phyloP scores from a whole-genome alignment of 345 rosid species.

The Arabis hirsuta region DNA sequence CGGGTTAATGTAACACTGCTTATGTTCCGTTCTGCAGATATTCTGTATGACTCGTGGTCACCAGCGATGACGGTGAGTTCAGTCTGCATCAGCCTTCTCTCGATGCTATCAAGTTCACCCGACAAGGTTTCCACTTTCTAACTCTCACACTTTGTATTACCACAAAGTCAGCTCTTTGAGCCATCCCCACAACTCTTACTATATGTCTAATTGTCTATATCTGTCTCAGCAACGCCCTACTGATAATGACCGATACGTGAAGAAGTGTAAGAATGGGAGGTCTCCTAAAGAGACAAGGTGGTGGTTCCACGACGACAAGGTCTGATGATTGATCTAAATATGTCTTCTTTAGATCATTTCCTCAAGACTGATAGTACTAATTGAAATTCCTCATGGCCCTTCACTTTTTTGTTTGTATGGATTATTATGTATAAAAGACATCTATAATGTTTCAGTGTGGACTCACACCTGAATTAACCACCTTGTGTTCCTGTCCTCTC shows the following conservation, averaged over 20 bases:
- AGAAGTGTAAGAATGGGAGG: conserved; percentile 91
- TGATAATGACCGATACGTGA: conserved; percentile 93
- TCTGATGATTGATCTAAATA: conserved; percentile 39
- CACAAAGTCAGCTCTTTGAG: background rate
- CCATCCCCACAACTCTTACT: background rate
- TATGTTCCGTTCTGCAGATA: conserved; percentile 52
- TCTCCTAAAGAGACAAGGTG: conserved; percentile 99
- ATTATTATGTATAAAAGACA: conserved; percentile 25
- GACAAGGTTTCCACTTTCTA: conserved; percentile 3
- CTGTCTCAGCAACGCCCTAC: conserved; percentile 82
- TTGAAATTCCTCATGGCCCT: conserved; percentile 24
- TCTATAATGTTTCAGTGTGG: conserved; percentile 19
- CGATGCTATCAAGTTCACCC: conserved; percentile 98
- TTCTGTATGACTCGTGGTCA: conserved; percentile 97
- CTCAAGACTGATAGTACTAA: conserved; percentile 18
- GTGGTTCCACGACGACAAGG: conserved; percentile 99
- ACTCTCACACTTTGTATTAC: conserved; percentile 2
- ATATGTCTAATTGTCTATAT: background rate
- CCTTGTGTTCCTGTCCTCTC: background rate
- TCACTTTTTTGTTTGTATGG: background rate
- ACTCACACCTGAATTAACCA: conserved; percentile 11
- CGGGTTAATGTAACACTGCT: background rate
- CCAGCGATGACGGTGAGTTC: conserved; percentile 99
- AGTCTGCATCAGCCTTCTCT: conserved; percentile 95
- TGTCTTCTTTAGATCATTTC: conserved; percentile 32